Evolutionary conservation across 345 rosid species (phyloP).

Genomic region (Hibiscus mutabilis): DNA sequence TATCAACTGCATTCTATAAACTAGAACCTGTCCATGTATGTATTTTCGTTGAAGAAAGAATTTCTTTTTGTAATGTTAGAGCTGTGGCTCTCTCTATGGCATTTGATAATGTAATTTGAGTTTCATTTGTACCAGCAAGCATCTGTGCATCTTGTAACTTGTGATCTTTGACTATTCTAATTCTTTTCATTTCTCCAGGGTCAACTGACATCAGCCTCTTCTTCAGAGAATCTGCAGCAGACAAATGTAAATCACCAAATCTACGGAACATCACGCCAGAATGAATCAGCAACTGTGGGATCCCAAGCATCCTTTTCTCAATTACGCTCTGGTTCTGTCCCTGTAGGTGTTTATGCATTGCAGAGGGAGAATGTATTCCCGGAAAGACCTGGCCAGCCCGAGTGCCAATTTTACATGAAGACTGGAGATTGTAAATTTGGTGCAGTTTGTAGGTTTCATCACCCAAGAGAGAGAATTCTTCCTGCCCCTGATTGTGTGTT

Average conservation of each 20-base stretch:
- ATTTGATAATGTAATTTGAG: background rate
- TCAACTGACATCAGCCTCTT: conserved; percentile 76
- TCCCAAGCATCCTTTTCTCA: conserved; percentile 58
- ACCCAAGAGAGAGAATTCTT: conserved; percentile 85
- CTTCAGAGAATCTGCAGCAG: conserved; percentile 68
- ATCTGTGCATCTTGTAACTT: conserved; percentile 3
- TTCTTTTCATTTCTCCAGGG: conserved; percentile 42
- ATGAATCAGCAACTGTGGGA: conserved; percentile 46
- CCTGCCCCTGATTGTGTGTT: conserved; percentile 92
- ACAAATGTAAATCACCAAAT: conserved; percentile 45
- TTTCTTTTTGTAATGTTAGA: background rate
- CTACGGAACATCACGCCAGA: conserved; percentile 55
- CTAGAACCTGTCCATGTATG: background rate
- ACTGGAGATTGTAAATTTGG: conserved; percentile 99
- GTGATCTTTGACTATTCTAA: conserved; percentile 13
- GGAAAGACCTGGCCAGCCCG: conserved; percentile 94
- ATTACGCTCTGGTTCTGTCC: conserved; percentile 55
- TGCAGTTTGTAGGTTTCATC: conserved; percentile 90
- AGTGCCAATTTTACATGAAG: conserved; percentile 96
- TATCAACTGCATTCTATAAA: background rate
- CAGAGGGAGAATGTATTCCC: conserved; percentile 88
- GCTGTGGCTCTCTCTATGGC: background rate
- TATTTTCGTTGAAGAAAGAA: background rate
- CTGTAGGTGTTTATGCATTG: conserved; percentile 66
- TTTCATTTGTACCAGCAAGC: background rate